Conservation (phyloP, 2,329 filamentous ascomycete genomes). For the Penicillium concentricum region DNA sequence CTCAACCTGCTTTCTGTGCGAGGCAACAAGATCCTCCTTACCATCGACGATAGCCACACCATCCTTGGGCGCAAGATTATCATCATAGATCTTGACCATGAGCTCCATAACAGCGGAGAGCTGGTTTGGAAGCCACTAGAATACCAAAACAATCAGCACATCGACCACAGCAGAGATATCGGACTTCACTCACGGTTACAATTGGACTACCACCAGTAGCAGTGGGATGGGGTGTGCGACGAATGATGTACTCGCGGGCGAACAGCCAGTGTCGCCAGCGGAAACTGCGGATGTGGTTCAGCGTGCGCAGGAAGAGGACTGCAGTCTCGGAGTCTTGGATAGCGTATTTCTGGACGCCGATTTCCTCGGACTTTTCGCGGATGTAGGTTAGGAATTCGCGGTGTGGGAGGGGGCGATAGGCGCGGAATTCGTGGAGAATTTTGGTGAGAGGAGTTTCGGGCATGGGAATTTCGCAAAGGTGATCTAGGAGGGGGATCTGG, state of each 20-base stretch:
- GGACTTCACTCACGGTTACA: constrained; percentile 40
- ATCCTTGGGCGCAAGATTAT: constrained; percentile 36
- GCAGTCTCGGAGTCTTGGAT: constrained; percentile 41
- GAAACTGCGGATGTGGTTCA: constrained; percentile 51
- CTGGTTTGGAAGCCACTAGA: constrained; percentile 49
- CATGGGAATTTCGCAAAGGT: constrained; percentile 82
- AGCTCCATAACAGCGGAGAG: constrained; percentile 50
- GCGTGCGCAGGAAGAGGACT: constrained; percentile 45
- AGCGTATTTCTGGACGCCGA: constrained; percentile 41
- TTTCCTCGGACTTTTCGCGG: constrained; percentile 50
- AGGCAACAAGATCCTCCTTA: constrained; percentile 21
- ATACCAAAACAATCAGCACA: not conserved
- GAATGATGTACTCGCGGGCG: constrained; percentile 50
- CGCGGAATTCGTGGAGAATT: constrained; percentile 83
- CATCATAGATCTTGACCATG: constrained; percentile 48
- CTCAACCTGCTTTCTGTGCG: constrained; percentile 38
- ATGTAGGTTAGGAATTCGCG: constrained; percentile 79
- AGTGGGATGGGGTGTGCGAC: constrained; percentile 46
- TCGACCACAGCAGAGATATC: not conserved
- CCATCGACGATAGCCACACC: constrained; percentile 13
- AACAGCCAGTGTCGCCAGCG: constrained; percentile 53
- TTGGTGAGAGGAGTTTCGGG: constrained; percentile 83
- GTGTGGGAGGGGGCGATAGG: constrained; percentile 86
- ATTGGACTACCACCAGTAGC: constrained; percentile 51
- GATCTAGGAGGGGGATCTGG: constrained; percentile 79